Base-by-base conservation (phyloP, 2,329 filamentous ascomycete genomes). In the Emydomyces testavorans region DNA sequence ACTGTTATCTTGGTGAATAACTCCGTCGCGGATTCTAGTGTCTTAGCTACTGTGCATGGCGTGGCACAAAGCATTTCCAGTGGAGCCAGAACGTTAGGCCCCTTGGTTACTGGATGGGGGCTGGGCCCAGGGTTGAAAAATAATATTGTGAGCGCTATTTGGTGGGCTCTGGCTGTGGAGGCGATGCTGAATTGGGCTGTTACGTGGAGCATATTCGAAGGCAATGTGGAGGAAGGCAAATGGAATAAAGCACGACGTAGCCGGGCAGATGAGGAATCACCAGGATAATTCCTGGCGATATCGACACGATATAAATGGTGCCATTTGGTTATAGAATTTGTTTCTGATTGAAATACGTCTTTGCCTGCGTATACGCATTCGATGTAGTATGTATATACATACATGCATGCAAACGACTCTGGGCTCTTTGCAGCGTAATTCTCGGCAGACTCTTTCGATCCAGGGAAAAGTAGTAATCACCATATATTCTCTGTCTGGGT, bases 201-300 rank as follows among this genome's bases (percentile, higher is more conserved):
- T 8, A 73, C 77, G 1, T 74, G 78, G 62, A 71, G 73, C 49
- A 76, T 84, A n/a, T 69, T 77, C 31, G 81, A 85, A 56, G 81
- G 80, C 0, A 75, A 66, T 51, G 79, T 7, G 10, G 41, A 44
- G 28, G n/a, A 44, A 6, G 24, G 21, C 5, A 29, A 42, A 79
- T 1, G 6, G 61, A 73, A 51, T 13, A 40, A 46, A 20, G 24
- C 26, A 50, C 26, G 58, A 49, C 40, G 59, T 56, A 28, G 42
- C 46, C n/a, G 31, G 32, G 11, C 49, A 34, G 7, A 50, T 57
- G 57, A 42, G 21, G 24, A 42, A 32, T 18, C 39, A 2, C 24
- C 8, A 10, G 26, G 39, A 15, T 7, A 20, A 20, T 18, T 3
- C 10, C 3, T 31, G 15, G 6, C 18, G 11, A 34, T 34, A 21